Percentiles rank a stretch among this genome's conserved stretches.
phyloP scores from a whole-genome alignment of 2,329 filamentous ascomycete species.

The Paracoccidioides brasiliensis region DNA sequence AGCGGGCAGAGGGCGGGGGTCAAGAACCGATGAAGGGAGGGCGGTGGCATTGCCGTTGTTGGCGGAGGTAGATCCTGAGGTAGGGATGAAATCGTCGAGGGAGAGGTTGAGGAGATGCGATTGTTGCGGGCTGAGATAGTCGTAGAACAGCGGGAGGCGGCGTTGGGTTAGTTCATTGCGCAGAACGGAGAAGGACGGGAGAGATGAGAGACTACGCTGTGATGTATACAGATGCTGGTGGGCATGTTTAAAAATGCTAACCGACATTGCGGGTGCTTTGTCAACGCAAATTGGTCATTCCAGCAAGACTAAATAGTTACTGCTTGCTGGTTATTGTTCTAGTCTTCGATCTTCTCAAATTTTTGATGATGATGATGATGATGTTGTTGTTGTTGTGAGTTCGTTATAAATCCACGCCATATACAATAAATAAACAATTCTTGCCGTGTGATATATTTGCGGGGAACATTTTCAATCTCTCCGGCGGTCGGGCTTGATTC shows the following conservation, averaged over 20 bases:
- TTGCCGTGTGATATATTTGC: too few relatives aligned
- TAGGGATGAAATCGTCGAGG: slow-evolving; percentile 43
- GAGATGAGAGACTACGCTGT: not conserved
- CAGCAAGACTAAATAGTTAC: not conserved
- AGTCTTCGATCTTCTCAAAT: not conserved
- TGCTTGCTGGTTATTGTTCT: not conserved
- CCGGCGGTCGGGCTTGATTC: not conserved
- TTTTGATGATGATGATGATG: not conserved
- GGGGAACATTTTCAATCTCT: too few relatives aligned
- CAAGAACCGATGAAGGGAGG: slow-evolving; percentile 22
- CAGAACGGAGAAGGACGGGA: slow-evolving; percentile 19
- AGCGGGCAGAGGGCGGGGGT: slow-evolving; percentile 18
- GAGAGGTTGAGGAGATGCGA: slow-evolving; percentile 54
- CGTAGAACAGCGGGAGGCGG: slow-evolving; percentile 37
- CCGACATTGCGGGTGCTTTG: not conserved
- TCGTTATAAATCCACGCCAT: too few relatives aligned
- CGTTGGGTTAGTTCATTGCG: slow-evolving; percentile 36
- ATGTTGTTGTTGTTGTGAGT: not conserved
- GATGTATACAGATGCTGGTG: not conserved
- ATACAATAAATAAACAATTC: too few relatives aligned
- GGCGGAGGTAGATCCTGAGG: slow-evolving; percentile 4
- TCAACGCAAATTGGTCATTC: not conserved
- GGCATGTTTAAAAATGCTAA: not conserved
- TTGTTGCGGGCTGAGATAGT: slow-evolving; percentile 47
- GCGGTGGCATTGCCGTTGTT: slow-evolving; percentile 9